These are phyloP conservation scores for Aureobasidium sp. DNA, from an alignment of 2,329 filamentous ascomycete genomes.

Conservation along the genomic window DNA sequence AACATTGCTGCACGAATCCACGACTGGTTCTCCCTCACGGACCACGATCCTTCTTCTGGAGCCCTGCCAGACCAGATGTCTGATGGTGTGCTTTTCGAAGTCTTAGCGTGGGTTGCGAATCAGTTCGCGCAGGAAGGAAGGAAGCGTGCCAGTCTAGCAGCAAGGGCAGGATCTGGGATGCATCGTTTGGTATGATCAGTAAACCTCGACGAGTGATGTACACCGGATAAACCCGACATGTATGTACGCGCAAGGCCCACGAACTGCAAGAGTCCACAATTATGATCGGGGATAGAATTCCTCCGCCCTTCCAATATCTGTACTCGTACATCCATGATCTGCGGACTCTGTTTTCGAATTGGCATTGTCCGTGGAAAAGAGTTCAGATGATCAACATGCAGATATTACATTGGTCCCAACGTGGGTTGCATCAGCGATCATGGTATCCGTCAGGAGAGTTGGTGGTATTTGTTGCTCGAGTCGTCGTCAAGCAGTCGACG, in stretches of 20 bases:
- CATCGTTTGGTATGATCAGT: background rate
- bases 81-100: background rate
- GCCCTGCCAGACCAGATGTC: background rate
- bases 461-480: background rate
- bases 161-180: background rate
- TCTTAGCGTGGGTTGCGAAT: background rate
- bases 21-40: background rate
- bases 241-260: background rate
- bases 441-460: background rate
- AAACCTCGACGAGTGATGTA: background rate
- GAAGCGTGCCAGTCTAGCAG: background rate
- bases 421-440: background rate
- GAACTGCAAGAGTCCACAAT: background rate
- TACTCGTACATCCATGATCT: background rate
- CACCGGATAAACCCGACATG: background rate
- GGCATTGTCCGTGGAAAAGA: background rate
- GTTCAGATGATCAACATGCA: background rate
- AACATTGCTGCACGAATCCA: background rate
- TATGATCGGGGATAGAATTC: background rate
- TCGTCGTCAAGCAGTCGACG: background rate
- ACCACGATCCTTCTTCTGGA: background rate
- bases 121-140: background rate
- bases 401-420: background rate
- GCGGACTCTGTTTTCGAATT: background rate
- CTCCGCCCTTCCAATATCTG: background rate